Percentiles rank a stretch among this genome's conserved stretches.
phyloP scores from a whole-genome alignment of 1,284 basidiomycete genomes.

The Cryptococcus neoformans region DNA sequence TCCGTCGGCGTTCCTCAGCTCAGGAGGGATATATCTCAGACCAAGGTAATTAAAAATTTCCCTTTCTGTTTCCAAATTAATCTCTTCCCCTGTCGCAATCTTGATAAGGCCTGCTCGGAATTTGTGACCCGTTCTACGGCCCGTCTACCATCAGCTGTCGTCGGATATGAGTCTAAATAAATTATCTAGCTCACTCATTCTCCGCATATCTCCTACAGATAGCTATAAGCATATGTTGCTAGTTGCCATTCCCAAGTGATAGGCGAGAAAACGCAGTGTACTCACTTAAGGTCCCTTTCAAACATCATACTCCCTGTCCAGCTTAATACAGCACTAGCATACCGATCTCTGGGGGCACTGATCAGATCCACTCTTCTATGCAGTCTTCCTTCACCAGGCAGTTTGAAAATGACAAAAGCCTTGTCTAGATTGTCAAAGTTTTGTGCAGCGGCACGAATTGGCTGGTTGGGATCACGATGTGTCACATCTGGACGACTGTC shows the following conservation, averaged over 20 bases:
- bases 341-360: conserved; percentile 38
- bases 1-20: conserved; percentile 47
- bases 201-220: conserved; percentile 26
- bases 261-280: not conserved
- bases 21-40: conserved; percentile 42
- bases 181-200: conserved; percentile 16
- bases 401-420: conserved; percentile 36
- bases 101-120: conserved; percentile 43
- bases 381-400: conserved; percentile 22
- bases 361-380: conserved; percentile 49
- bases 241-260: not conserved
- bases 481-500: conserved; percentile 26
- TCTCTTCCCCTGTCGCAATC: conserved; percentile 33
- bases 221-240: not conserved
- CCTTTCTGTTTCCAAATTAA: conserved; percentile 42
- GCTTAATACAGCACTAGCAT: conserved; percentile 44
- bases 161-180: not conserved
- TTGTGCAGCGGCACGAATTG: conserved; percentile 32
- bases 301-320: conserved; percentile 52
- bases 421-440: conserved; percentile 51
- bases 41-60: conserved; percentile 43
- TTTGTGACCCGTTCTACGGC: conserved; percentile 33
- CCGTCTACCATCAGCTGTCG: not conserved
- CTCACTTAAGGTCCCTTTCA: conserved; percentile 46
- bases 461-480: conserved; percentile 14